phyloP scores from a whole-genome alignment of 331 rosid species.

The Quercus lobata region DNA sequence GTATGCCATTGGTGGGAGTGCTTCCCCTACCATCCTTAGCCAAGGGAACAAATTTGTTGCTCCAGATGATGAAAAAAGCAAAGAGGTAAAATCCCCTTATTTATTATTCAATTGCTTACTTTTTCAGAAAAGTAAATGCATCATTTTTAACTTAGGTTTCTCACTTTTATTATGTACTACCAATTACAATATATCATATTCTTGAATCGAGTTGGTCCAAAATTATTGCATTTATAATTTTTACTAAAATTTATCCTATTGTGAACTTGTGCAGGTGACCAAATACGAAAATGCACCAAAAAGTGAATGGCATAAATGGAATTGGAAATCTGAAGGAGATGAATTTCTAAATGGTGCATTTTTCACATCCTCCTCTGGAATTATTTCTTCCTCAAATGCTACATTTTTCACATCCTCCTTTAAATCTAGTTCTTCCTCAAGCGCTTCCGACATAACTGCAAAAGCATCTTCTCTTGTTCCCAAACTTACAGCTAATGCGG shows the following conservation, averaged over 20 bases:
- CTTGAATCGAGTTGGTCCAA: too few species aligned
- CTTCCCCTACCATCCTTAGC: slow-evolving; percentile 77
- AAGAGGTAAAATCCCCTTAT: slow-evolving; percentile 49
- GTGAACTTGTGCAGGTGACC: slow-evolving; percentile 56
- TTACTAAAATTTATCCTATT: not conserved
- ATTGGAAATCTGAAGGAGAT: slow-evolving; percentile 92
- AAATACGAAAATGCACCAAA: slow-evolving; percentile 84
- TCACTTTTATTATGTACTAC: too few species aligned
- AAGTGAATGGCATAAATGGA: slow-evolving; percentile 81
- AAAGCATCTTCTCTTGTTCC: slow-evolving; percentile 79
- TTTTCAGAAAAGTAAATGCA: too few species aligned
- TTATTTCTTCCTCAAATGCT: slow-evolving; percentile 72
- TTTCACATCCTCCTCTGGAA: slow-evolving; percentile 56
- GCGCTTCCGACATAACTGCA: slow-evolving; percentile 83
- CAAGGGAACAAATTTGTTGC: slow-evolving; percentile 92
- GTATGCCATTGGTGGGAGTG: slow-evolving; percentile 99
- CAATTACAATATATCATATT: too few species aligned
- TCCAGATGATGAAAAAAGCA: slow-evolving; percentile 66
- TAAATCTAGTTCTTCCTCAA: not conserved
- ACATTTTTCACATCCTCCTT: too few species aligned
- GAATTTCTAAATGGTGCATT: slow-evolving; percentile 72
- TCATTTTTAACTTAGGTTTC: too few species aligned
- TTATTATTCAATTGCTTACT: not conserved
- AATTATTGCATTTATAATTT: too few species aligned
- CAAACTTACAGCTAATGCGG: slow-evolving; percentile 55